Evolutionary conservation across 2,329 filamentous ascomycete species (phyloP), one percentile per base, ranked within the genome.

Genomic region (Pochonia chlamydosporia): DNA sequence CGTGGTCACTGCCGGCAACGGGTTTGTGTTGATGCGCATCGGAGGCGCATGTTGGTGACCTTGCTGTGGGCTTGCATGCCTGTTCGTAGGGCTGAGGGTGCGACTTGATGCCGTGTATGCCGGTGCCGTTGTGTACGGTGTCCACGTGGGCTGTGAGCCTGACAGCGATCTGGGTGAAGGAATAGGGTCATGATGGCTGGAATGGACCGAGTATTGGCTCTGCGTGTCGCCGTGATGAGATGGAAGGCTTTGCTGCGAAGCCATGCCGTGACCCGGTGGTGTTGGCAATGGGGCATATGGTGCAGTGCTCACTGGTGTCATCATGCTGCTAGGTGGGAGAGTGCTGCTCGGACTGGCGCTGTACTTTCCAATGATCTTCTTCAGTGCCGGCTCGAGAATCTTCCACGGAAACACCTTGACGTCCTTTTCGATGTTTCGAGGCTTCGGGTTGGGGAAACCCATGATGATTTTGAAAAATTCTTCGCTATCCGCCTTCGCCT

Each of bases 381-480:
- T 95, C 55, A 99, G 76, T 0, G 93, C 92, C 50, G 83, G 79
- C 42, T 81, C 80, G 39, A 99, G 76, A 50, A 93, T 89, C 67
- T 90, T 93, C 93, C 93, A 99, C 4, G 90, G 86, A 62, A 97
- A 99, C 11, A 97, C 93, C 71, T 99, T 99, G 63, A 99, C 91
- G 61, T 97, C 92, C 72, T 99, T 99, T 73, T 97, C 93, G 54
- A 99, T 99, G 62, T 97, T 96, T 52, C 93, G 80, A 16, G 93
- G 93, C 69, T 97, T 97, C 2, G 93, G 93, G 51, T 86, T 88
- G 11, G 90, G 89, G 62, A 97, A 97, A 2, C 83, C 89, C 93
- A 99, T 99, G 69, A 99, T 97, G 59, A 96, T 79, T 72, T 96
- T 96, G 82, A 97, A 97, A 67, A 97, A 97, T 47, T 95, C 89